Percentiles rank a stretch among this genome's conserved stretches.
Evolutionary conservation across 768 basidiomycete species (phyloP).

Genomic region (Auricularia sp.): DNA sequence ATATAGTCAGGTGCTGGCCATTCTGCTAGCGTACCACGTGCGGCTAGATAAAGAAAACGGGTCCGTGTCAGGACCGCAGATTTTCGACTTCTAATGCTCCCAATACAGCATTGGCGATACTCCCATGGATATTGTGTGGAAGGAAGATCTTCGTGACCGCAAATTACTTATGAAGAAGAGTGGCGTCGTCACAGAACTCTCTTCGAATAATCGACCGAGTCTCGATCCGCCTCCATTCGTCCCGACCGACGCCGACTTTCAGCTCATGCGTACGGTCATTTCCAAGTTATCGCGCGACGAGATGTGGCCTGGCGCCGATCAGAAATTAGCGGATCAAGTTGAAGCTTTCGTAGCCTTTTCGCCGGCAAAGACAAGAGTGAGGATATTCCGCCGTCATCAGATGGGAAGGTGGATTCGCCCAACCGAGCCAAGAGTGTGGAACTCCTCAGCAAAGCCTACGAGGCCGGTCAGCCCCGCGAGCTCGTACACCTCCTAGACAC

Average conservation of each 20-base stretch:
- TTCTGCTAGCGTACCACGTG: slow-evolving; percentile 26
- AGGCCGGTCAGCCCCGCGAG: slow-evolving; percentile 4
- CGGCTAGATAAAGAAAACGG: slow-evolving; percentile 37
- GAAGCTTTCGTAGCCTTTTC: slow-evolving; percentile 6
- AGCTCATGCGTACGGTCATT: slow-evolving; percentile 9
- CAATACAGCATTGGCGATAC: slow-evolving; percentile 20
- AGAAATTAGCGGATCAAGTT: slow-evolving; percentile 8
- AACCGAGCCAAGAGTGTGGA: slow-evolving; percentile 5
- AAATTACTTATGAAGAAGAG: not conserved
- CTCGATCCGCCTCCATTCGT: not conserved
- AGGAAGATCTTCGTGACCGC: not conserved
- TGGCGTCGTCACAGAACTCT: not conserved
- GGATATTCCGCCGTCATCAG: not conserved
- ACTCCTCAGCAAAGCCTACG: slow-evolving; percentile 8
- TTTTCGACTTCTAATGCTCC: not conserved
- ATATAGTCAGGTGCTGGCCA: slow-evolving; percentile 25
- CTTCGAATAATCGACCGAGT: not conserved
- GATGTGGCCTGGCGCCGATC: slow-evolving; percentile 8
- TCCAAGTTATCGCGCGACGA: slow-evolving; percentile 9
- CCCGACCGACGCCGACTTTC: slow-evolving; percentile 4
- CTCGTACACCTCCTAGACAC: slow-evolving; percentile 15
- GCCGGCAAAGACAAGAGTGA: slow-evolving; percentile 2
- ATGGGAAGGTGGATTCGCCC: not conserved
- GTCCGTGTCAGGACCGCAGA: not conserved
- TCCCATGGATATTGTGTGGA: slow-evolving; percentile 17